A percentile compares a stretch with the other conserved stretches of the same genome.
Evolutionary conservation across 192 early-diverging fungal species (phyloP).

Genomic region (Coemansia nantahalensis): DNA sequence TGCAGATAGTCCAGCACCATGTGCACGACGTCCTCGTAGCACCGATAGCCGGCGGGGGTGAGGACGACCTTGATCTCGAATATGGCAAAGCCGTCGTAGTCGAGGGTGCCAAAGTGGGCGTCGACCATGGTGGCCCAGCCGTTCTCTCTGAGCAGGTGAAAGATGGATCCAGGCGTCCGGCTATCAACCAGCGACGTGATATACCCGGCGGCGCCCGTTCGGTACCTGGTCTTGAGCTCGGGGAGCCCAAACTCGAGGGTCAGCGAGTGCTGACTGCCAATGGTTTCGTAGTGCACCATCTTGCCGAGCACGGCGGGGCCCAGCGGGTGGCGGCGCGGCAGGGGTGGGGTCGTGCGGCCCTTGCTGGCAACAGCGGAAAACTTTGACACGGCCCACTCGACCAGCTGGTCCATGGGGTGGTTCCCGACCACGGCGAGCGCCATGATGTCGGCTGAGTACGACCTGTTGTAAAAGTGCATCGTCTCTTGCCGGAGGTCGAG

Average conservation of each 20-base stretch:
- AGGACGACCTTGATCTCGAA: constrained; percentile 82
- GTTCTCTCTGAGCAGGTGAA: constrained; percentile 80
- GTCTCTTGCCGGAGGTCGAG: constrained; percentile 81
- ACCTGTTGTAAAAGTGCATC: constrained; percentile 81
- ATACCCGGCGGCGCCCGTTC: constrained; percentile 68
- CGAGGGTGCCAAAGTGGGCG: constrained; percentile 63
- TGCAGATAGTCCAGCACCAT: no score
- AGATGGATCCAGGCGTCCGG: constrained; percentile 84
- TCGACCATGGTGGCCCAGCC: constrained; percentile 85
- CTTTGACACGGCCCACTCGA: constrained; percentile 76
- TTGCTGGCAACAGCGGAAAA: constrained; percentile 81
- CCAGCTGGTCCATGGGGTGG: constrained; percentile 83
- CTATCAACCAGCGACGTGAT: constrained; percentile 89
- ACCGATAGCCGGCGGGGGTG: constrained; percentile 74
- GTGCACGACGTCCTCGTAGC: constrained; percentile 77
- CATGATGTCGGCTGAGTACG: constrained; percentile 97
- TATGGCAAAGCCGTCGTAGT: constrained; percentile 60
- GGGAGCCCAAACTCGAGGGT: constrained; percentile 86
- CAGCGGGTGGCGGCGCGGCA: constrained; percentile 73
- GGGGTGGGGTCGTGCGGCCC: constrained; percentile 62
- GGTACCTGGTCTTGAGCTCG: constrained; percentile 62
- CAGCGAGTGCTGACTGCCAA: constrained; percentile 79
- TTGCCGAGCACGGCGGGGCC: constrained; percentile 71
- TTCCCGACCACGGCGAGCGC: constrained; percentile 83
- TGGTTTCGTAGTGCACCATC: constrained; percentile 67